Conservation (phyloP, 2,329 filamentous ascomycete species). For the Aspergillus fructus region DNA sequence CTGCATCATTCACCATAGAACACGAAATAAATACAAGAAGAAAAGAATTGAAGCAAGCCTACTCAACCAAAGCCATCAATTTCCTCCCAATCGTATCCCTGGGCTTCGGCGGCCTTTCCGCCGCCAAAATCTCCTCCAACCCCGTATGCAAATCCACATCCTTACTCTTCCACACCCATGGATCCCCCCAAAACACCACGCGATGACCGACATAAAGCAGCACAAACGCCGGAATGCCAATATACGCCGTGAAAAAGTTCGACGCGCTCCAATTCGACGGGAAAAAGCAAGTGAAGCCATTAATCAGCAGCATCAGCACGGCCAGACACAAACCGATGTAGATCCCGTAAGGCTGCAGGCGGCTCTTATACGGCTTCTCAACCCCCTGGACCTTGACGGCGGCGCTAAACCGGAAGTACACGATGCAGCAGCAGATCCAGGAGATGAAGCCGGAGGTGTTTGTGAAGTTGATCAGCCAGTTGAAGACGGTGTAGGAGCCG, state of each 20-base stretch:
- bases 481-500: constrained; percentile 62
- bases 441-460: constrained; percentile 69
- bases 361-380: constrained; percentile 54
- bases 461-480: constrained; percentile 71
- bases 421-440: constrained; percentile 65
- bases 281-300: constrained; percentile 75
- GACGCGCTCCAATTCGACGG: constrained; percentile 61
- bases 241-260: constrained; percentile 66
- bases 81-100: constrained; percentile 36
- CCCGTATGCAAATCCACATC: constrained; percentile 56
- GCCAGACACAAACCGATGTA: constrained; percentile 47
- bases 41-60: not conserved
- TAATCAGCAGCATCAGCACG: constrained; percentile 67
- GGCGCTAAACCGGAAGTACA: constrained; percentile 60
- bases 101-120: constrained; percentile 35
- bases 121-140: constrained; percentile 54
- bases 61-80: constrained; percentile 31
- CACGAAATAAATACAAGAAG: too few relatives aligned
- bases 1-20: too few relatives aligned
- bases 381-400: constrained; percentile 48
- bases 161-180: constrained; percentile 51
- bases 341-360: constrained; percentile 62
- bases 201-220: constrained; percentile 54
- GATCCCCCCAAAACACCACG: constrained; percentile 48
- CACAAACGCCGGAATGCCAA: constrained; percentile 65